These are phyloP conservation scores for Komagataella phaffii DNA, from an alignment of 805 yeast species.

Conservation along the genomic window DNA sequence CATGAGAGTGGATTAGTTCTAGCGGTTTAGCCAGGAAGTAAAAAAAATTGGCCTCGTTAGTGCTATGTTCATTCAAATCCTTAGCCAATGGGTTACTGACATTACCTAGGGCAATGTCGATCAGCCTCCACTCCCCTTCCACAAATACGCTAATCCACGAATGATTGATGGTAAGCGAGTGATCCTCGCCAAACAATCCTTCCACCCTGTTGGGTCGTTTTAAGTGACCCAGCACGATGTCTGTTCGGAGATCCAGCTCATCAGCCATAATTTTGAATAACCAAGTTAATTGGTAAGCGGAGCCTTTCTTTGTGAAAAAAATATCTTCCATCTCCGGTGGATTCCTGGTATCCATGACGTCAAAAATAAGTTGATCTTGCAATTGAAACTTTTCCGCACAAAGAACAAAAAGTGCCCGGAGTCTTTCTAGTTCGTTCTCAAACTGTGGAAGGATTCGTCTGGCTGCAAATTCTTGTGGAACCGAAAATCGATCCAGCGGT, in stretches of 20 bases:
- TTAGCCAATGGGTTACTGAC: conserved; percentile 36
- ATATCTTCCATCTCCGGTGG: conserved; percentile 17
- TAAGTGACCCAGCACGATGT: conserved; percentile 70
- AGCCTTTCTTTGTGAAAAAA: conserved; percentile 13
- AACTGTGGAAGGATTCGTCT: conserved; percentile 40
- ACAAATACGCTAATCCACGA: conserved; percentile 77
- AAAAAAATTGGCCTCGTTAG: conserved; percentile 27
- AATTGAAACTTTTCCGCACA: conserved; percentile 46
- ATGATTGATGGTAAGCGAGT: conserved; percentile 54
- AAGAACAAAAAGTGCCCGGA: conserved; percentile 53
- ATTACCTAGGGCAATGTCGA: conserved; percentile 63
- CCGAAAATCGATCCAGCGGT: conserved; percentile 24
- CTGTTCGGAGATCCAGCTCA: conserved; percentile 58
- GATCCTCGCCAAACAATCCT: conserved; percentile 22
- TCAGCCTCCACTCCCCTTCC: conserved; percentile 65
- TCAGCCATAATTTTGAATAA: conserved; percentile 62
- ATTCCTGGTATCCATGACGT: conserved; percentile 16
- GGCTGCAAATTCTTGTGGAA: conserved; percentile 40
- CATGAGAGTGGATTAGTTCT: conserved; percentile 69
- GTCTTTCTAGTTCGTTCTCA: conserved; percentile 37
- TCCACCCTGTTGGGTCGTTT: conserved; percentile 60
- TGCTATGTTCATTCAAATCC: conserved; percentile 17
- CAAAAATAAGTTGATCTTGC: conserved; percentile 21
- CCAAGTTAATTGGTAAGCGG: conserved; percentile 57
- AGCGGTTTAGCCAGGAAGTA: conserved; percentile 75